Base-by-base conservation (phyloP, 2,329 filamentous ascomycete species). In the Epichloe aotearoae region DNA sequence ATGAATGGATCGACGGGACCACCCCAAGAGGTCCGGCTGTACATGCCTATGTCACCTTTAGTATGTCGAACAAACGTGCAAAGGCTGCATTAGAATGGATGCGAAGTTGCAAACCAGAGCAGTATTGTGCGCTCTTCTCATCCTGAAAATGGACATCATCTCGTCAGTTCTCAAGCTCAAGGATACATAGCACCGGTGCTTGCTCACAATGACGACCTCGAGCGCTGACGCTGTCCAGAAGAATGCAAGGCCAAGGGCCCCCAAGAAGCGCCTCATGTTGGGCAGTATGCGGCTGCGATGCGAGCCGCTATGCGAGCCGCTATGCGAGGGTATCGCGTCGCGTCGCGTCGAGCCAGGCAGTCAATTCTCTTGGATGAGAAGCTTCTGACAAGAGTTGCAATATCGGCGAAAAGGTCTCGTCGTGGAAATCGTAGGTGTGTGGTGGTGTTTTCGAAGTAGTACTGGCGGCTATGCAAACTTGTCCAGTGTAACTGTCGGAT, bases 1-100 rank as follows among this genome's bases (percentile, higher is more conserved):
- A 97, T 95, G 70, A 88, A 95, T 19, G 91, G 91, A 59, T 96
- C 88, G 53, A 88, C 79, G 37, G 81, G 79, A 53, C 91, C 91
- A 59, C 88, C 88, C 91, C 91, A 97, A 47, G 84, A 78, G 62
- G 82, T 86, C 64, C 81, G 83, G 70, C 86, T 90, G 73, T 96
- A 97, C 90, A 97, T 96, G 71, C 91, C 88, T 73, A 33, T n/a
- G 12, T 54, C 37, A 46, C 14, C 7, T 23, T 51, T 34, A 53
- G 41, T 20, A 44, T 19, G 15, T 26, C 19, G 34, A 49, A 33
- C 12, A 14, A 17, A 33, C 37, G 14, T 41, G 54, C 34, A 56
- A 52, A 55, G 45, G 57, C 49, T 36, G 17, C 8, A 26, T 37
- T 46, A 10, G 11, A 10, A 20, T 11, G 10, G 12, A 4, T n/a